Base-by-base conservation (phyloP, 345 rosid genomes). In the Streptanthus diversifolius region DNA sequence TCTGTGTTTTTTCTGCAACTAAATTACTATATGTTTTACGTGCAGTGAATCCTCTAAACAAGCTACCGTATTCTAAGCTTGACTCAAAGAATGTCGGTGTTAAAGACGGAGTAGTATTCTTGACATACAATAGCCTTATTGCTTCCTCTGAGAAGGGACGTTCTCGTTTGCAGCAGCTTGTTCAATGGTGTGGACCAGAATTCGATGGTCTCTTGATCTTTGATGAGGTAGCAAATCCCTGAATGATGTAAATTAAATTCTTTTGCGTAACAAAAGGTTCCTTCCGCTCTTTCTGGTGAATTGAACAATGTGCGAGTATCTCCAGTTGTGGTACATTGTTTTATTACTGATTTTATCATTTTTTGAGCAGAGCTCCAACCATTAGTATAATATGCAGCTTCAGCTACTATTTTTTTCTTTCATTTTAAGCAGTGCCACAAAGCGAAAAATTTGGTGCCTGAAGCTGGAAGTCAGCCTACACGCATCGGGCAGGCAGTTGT, bases 71-170 rank as follows among this genome's bases (percentile, higher is more conserved):
- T 86, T 86, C 96, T 66, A 95, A 95, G 86, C 97, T 95, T 77
- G 99, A 95, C 78, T 88, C 97, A 37, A 95, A 85, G 83, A 83
- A 90, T 66, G 93, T 89, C 32, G 97, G 99, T 69, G 73, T 95
- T 80, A 88, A 52, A 79, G 93, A 91, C 52, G 99, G 99, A 74
- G 99, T 89, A 49, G 83, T 91, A 41, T 95, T 95, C 83, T 79
- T 87, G 88, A 95, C 99, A 64, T 95, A 95, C 77, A 95, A 80
- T 80, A 95, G 99, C 76, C 97, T 95, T 45, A 95, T 95, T 84
- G 99, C 99, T 59, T 95, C 97, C 78, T 95, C 99, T 71, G 99
- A 93, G 84, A 95, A 85, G 79, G 99, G 99, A 33, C 92, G 96
- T 54, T 91, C 99, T 81, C 99, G 97, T 79, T 77, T 95, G 68